Percentiles rank a stretch among this genome's conserved stretches.
Conservation (phyloP, 1,284 basidiomycete species). For the Naganishia sp. region DNA sequence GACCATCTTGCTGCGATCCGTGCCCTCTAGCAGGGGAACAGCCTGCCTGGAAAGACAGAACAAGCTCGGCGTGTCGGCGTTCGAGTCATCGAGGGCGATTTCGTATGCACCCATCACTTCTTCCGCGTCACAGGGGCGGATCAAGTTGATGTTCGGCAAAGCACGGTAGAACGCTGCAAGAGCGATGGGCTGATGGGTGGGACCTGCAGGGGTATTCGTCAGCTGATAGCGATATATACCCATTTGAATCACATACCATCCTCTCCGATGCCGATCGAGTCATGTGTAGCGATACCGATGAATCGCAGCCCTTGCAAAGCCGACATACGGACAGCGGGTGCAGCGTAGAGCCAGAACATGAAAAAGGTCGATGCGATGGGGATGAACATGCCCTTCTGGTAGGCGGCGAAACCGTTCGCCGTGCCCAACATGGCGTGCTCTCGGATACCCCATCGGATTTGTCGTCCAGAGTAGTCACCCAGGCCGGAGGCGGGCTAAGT, state of each 20-base stretch:
- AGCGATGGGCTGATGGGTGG: conserved; percentile 49
- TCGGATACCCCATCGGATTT: conserved; percentile 49
- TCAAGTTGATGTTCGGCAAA: conserved; percentile 46
- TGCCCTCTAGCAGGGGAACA: conserved; percentile 42
- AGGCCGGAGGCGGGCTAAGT: conserved; percentile 39
- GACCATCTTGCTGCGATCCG: conserved; percentile 40
- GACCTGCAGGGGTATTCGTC: conserved; percentile 30
- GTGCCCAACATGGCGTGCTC: conserved; percentile 48
- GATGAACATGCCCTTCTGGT: conserved; percentile 47
- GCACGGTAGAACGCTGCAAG: conserved; percentile 45
- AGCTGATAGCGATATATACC: neutral
- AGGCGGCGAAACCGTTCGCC: conserved; percentile 47
- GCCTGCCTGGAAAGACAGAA: conserved; percentile 45
- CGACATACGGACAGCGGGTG: conserved; percentile 48
- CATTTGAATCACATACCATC: conserved; percentile 37
- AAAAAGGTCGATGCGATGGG: conserved; percentile 66
- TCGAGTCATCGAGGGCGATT: conserved; percentile 40
- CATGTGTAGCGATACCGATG: conserved; percentile 49
- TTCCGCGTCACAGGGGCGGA: conserved; percentile 50
- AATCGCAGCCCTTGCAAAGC: conserved; percentile 47
- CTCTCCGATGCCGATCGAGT: conserved; percentile 49
- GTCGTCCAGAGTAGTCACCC: conserved; percentile 48
- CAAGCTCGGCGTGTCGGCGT: conserved; percentile 35
- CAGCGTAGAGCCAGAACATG: conserved; percentile 53
- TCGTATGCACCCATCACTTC: conserved; percentile 46